These are phyloP conservation scores for Mycena floridula DNA, from an alignment of 768 basidiomycete genomes.

Conservation along the genomic window DNA sequence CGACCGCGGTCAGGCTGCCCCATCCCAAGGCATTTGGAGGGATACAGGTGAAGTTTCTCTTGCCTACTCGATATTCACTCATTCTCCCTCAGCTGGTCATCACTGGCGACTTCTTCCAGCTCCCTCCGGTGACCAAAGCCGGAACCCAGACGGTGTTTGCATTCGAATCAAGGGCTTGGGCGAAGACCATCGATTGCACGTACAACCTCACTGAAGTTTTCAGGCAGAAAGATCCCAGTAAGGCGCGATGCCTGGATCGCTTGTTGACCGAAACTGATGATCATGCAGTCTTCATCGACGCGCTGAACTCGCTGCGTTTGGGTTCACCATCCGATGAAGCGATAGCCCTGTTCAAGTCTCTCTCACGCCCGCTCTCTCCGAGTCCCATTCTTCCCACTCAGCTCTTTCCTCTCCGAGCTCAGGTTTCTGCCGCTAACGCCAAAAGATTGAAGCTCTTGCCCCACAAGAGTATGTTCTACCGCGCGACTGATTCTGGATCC, in stretches of 20 bases:
- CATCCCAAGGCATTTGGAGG: neutral
- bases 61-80: neutral
- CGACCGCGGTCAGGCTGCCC: neutral
- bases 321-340: slow-evolving; percentile 29
- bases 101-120: slow-evolving; percentile 83
- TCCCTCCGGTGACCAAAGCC: slow-evolving; percentile 66
- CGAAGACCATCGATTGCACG: slow-evolving; percentile 48
- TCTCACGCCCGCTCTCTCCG: slow-evolving; percentile 10
- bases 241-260: slow-evolving; percentile 29
- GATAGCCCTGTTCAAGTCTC: slow-evolving; percentile 16
- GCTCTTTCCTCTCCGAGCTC: slow-evolving; percentile 58
- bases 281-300: slow-evolving; percentile 42
- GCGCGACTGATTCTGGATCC: slow-evolving; percentile 46
- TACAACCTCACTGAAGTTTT: slow-evolving; percentile 70
- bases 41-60: neutral
- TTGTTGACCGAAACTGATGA: neutral
- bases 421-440: slow-evolving; percentile 63
- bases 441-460: slow-evolving; percentile 45
- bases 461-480: slow-evolving; percentile 34
- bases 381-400: slow-evolving; percentile 37
- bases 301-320: slow-evolving; percentile 72
- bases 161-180: slow-evolving; percentile 68
- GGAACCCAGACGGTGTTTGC: slow-evolving; percentile 49
- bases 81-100: slow-evolving; percentile 46
- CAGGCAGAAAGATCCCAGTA: slow-evolving; percentile 70